These are phyloP conservation scores for Taphrina confusa DNA, from an alignment of 1,139 yeast genomes.

Conservation along the genomic window DNA sequence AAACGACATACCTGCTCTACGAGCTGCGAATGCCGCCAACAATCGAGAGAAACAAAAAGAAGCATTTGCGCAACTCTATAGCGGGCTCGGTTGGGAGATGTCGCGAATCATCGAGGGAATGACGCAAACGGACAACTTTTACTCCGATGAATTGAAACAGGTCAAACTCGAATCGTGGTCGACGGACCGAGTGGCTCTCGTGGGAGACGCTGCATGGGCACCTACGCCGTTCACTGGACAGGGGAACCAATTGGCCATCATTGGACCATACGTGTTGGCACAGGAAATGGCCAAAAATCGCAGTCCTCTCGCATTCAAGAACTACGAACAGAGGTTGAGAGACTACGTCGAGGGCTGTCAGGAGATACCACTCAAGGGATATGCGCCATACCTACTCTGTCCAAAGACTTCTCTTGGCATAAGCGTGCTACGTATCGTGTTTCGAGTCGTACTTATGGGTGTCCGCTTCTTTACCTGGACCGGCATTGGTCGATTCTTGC, in stretches of 20 bases:
- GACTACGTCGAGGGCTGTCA: background rate
- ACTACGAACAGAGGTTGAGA: background rate
- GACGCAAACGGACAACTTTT: conserved; percentile 4
- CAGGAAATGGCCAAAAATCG: background rate
- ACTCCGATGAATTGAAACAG: background rate
- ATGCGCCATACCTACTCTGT: conserved; percentile 1
- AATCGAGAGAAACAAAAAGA: background rate
- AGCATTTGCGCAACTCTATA: conserved; percentile 1
- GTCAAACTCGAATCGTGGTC: conserved; percentile 2
- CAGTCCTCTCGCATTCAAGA: background rate
- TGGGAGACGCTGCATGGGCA: conserved; percentile 11
- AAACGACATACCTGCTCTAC: background rate
- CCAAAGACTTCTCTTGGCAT: conserved; percentile 10
- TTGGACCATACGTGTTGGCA: background rate
- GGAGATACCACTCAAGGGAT: background rate
- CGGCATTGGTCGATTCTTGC: background rate
- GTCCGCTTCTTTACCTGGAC: background rate
- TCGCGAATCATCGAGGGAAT: background rate
- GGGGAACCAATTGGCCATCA: conserved; percentile 1
- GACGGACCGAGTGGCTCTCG: background rate
- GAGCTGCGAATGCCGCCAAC: background rate
- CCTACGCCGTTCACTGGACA: conserved; percentile 6
- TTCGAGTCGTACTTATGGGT: background rate
- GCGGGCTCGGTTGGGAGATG: background rate
- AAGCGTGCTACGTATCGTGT: background rate